Evolutionary conservation across 2,329 filamentous ascomycete species (phyloP), one percentile per base, ranked within the genome.

Genomic region (Didymella pinodella): DNA sequence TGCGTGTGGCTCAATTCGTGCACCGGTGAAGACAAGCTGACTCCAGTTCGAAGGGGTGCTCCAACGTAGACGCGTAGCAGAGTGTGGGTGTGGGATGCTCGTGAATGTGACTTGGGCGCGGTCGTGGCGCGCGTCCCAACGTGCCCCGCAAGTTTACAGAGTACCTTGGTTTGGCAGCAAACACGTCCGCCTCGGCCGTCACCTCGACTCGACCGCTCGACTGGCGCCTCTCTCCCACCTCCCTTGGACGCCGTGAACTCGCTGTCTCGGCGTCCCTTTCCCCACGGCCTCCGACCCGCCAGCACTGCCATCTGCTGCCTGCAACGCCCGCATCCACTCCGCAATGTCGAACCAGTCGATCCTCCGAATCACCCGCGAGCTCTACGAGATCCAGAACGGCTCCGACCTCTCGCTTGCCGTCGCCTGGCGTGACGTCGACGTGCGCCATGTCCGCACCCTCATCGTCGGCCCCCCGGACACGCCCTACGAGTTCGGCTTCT

Each of bases 401-500:
- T 86, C 88, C 20, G 93, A 97, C 77, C 83, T 97, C 32, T 96
- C 93, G 29, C 85, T 98, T 63, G 92, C 92, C 11, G 93, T 97
- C 48, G 90, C 91, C 56, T 96, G 91, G 74, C 85, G 90, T 50
- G 95, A 98, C 78, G 85, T 88, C 67, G 93, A 99, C 77, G 91
- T 98, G 61, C 90, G 93, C 54, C 90, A 92, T 74, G 89, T 98
- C 48, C 90, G 88, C 74, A 92, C 93, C 48, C 78, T 98, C 64
- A 94, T 98, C 70, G 87, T 98, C 66, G 95, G 95, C 0, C 94
- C 95, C 25, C 92, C 94, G 65, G 93, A 95, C 68, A 96, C 93
- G 0, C 93, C 94, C 0, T 99, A 99, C 77, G 93, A 97, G 77
- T 97, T 96, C 73, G 95, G 95, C 3, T 97, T 97, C 80, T 98